Base-by-base conservation (phyloP, 768 basidiomycete genomes). In the Rhizopogon roseolus region DNA sequence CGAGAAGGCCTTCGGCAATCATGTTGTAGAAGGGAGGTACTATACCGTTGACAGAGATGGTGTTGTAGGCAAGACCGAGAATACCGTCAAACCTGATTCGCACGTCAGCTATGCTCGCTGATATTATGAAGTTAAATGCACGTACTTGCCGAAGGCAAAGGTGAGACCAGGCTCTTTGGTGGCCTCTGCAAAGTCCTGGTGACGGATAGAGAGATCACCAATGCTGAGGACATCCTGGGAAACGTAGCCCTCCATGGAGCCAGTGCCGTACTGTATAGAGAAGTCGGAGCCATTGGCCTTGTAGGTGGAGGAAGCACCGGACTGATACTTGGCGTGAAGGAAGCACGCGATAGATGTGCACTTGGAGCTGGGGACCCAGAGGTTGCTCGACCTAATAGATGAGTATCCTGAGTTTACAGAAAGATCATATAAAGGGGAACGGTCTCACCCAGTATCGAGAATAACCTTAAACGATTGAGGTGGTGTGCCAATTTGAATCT, bases 191-290 rank as follows among this genome's bases (percentile, higher is more conserved):
- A 99, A 99, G 65, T 93, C 87, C 67, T 91, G 90, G 11, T 72
- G 57, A 62, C 74, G 76, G 68, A 99, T 80, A 27, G 69, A 68
- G 43, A 99, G 67, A 67, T 97, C 97, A 38, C 93, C 93, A 55
- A 99, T 93, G 7, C 68, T 67, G 48, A 98, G 71, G 4, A 65
- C 66, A 62, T 99, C 97, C 55, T 82, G 84, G 10, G 94, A 98
- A 52, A 98, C 88, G 66, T 89, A 93, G 53, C 97, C 97, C 67
- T 97, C 87, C 85, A 99, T 93, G 2, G 94, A 93, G 25, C 97
- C 97, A 29, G 93, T 89, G 13, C 97, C 97, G 66, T 98, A 98
- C 57, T 84, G 88, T 60, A 98, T 99, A 41, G 85, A 81, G 64
- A 99, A 98, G 5, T 80, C 75, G 44, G 90, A 77, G 5, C 94